Conservation (phyloP, 2,329 filamentous ascomycete genomes). For the Fusarium ambrosium region DNA sequence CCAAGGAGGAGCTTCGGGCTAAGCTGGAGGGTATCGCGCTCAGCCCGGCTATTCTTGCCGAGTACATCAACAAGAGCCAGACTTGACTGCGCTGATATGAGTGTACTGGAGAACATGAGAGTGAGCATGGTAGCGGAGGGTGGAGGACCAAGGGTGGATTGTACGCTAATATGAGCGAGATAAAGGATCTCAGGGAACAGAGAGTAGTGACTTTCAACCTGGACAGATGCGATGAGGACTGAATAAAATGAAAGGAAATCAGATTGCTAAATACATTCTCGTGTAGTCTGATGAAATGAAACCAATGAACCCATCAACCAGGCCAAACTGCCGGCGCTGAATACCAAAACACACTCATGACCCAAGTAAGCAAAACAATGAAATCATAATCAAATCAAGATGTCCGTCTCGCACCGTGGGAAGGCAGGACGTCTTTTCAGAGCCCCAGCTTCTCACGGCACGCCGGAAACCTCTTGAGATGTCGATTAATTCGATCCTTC, state of each 20-base stretch:
- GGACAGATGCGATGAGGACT: not conserved
- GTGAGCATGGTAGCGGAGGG: not conserved
- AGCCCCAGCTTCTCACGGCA: constrained; percentile 30
- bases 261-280: not conserved
- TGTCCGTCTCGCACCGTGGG: not conserved
- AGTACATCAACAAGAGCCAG: not conserved
- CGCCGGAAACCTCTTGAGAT: constrained; percentile 14
- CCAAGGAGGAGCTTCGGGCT: not conserved
- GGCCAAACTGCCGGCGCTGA: not conserved
- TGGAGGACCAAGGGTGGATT: not conserved
- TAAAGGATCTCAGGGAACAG: not conserved
- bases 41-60: not conserved
- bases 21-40: not conserved
- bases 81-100: not conserved
- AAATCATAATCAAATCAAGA: not conserved
- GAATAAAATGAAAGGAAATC: not conserved
- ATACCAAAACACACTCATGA: not conserved
- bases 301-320: not conserved
- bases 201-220: not conserved
- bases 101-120: not conserved
- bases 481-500: constrained; percentile 21
- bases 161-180: not conserved
- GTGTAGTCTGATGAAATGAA: not conserved
- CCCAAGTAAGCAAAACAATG: not conserved
- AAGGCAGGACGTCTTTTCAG: constrained; percentile 1